These are phyloP conservation scores for Geranium brycei DNA, from an alignment of 345 rosid genomes.

Conservation along the genomic window DNA sequence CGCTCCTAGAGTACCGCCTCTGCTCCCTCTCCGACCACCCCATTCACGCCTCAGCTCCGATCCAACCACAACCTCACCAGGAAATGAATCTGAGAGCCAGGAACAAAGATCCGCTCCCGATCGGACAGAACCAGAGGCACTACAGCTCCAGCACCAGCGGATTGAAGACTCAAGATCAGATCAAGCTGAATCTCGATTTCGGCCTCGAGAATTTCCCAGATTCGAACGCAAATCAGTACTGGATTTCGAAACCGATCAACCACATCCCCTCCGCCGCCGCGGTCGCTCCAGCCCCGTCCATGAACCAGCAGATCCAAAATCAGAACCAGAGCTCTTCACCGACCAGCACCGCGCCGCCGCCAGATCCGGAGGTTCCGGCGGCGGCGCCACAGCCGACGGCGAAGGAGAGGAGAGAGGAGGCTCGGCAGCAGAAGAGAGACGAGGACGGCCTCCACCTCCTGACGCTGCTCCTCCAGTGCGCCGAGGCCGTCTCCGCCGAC, in stretches of 20 bases:
- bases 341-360: slow-evolving; percentile 14
- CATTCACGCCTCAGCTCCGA: slow-evolving; percentile 9
- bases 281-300: slow-evolving; percentile 18
- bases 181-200: slow-evolving; percentile 21
- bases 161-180: slow-evolving; percentile 13
- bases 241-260: background rate
- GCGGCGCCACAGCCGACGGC: slow-evolving; percentile 15
- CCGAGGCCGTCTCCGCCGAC: slow-evolving; percentile 88
- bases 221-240: slow-evolving; percentile 12
- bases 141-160: slow-evolving; percentile 1
- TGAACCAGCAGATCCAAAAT: slow-evolving; percentile 16
- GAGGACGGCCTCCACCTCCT: slow-evolving; percentile 91
- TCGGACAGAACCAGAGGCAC: slow-evolving; percentile 7
- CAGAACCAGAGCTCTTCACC: slow-evolving; percentile 1
- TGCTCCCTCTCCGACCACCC: slow-evolving; percentile 49
- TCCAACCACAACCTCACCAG: background rate
- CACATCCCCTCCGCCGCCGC: slow-evolving; percentile 3
- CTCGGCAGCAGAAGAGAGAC: slow-evolving; percentile 61
- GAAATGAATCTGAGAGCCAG: background rate
- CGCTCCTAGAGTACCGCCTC: slow-evolving; percentile 70
- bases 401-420: slow-evolving; percentile 63
- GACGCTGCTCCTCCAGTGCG: slow-evolving; percentile 83
- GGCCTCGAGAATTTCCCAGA: slow-evolving; percentile 12
- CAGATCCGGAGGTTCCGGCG: slow-evolving; percentile 9
- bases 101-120: slow-evolving; percentile 1